These are phyloP conservation scores for Celoporthe dispersa DNA, from an alignment of 2,329 filamentous ascomycete species.

Conservation along the genomic window DNA sequence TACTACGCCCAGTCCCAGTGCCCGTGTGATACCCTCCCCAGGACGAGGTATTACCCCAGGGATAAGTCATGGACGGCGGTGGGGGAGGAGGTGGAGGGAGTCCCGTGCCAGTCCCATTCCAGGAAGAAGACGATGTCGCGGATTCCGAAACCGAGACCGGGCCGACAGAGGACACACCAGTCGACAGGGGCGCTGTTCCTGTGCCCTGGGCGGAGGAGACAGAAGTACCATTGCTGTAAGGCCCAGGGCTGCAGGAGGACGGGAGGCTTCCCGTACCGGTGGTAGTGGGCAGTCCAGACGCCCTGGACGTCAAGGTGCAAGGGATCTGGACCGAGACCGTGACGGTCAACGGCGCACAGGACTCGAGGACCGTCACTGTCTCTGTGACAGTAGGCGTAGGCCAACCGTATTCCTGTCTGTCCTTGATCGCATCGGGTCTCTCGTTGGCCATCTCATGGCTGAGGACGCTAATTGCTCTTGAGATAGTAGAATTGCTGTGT, in stretches of 20 bases:
- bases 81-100: not conserved
- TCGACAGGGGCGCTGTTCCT: conserved; percentile 17
- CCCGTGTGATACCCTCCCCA: not conserved
- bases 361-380: conserved; percentile 22
- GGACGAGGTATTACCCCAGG: conserved; percentile 19
- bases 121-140: not conserved
- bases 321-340: conserved; percentile 18
- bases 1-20: not conserved
- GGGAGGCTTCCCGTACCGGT: conserved; percentile 16
- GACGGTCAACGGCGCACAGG: conserved; percentile 17
- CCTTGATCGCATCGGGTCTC: conserved; percentile 17
- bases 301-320: conserved; percentile 13
- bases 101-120: conserved; percentile 1
- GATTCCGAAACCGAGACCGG: not conserved
- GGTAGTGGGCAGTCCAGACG: conserved; percentile 9
- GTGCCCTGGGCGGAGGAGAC: conserved; percentile 19
- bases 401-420: conserved; percentile 23
- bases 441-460: conserved; percentile 16
- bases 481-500: conserved; percentile 8
- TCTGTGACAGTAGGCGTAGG: conserved; percentile 13
- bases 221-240: conserved; percentile 25
- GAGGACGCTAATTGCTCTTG: conserved; percentile 24
- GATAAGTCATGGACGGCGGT: conserved; percentile 10
- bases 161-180: conserved; percentile 11
- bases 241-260: conserved; percentile 16